These are phyloP conservation scores for Penicillium palitans DNA, from an alignment of 2,329 filamentous ascomycete species.

Conservation along the genomic window DNA sequence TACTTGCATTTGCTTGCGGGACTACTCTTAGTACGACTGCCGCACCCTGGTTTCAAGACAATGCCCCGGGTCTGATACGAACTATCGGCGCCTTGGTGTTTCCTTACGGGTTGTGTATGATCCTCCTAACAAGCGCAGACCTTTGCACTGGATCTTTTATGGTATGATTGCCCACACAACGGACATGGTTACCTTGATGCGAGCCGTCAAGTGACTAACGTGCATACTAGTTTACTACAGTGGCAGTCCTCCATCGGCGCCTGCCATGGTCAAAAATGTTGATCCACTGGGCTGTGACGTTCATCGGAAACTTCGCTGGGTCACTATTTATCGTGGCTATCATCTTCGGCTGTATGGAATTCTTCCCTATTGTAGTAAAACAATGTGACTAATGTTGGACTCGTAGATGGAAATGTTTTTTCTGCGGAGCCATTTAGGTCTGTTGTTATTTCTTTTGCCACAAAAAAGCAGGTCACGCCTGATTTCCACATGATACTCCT, in stretches of 20 bases:
- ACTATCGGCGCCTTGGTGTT: conserved; percentile 51
- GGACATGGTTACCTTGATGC: too few relatives aligned
- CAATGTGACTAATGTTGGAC: background rate
- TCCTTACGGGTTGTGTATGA: conserved; percentile 53
- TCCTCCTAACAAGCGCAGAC: conserved; percentile 52
- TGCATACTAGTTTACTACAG: conserved; percentile 43
- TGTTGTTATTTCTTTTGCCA: conserved; percentile 49
- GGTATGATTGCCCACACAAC: conserved; percentile 27
- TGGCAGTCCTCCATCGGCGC: conserved; percentile 47
- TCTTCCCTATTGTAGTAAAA: background rate
- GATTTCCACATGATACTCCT: conserved; percentile 56
- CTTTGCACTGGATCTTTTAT: conserved; percentile 52
- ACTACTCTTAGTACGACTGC: conserved; percentile 49
- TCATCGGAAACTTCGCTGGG: conserved; percentile 52
- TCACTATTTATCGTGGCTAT: conserved; percentile 51
- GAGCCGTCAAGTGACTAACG: background rate
- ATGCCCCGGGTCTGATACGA: conserved; percentile 51
- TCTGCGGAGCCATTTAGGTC: conserved; percentile 46
- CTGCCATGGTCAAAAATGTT: conserved; percentile 40
- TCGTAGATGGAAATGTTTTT: conserved; percentile 49
- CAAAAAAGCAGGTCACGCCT: conserved; percentile 52
- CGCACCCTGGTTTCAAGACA: conserved; percentile 51
- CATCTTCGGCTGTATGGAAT: conserved; percentile 46
- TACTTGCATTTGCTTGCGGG: conserved; percentile 55
- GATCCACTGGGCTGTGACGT: conserved; percentile 48